Evolutionary conservation across 164 flowering plant species (phyloP), one percentile per base, ranked within the genome.

Genomic region (Taxillus chinensis): DNA sequence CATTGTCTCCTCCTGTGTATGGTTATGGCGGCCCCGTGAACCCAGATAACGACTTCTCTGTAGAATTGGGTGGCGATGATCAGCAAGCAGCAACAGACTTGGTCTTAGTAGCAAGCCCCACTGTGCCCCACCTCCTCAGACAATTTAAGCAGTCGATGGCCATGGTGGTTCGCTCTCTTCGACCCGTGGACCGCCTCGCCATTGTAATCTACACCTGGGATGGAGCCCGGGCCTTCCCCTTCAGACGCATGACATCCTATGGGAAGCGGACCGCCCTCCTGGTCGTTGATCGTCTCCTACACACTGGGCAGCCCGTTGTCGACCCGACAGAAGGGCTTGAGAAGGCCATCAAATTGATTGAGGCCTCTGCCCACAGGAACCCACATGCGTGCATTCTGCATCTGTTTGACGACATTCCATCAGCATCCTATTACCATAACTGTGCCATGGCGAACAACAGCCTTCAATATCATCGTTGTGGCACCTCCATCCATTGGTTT

Each of bases 71-170:
- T 41, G 78, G 46, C 10, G 10, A 77, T 42, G 87, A 79, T 63
- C 80, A 68, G 54, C 27, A 27, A 27, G 27, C 27, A 2, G 79
- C 95, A 27, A 80, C 74, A 11, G 98, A 92, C 72, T 70, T 92
- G 70, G 91, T 92, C 70, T 54, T 92, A 46, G 91, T 92, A 3
- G 88, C 89, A 38, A 82, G 86, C 71, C 82, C 92, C 52, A 86
- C 81, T 46, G 95, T 93, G 7, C 88, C 92, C 2, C 92, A 86
- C 65, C 73, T 86, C 59, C 73, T 86, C 59, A 77, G 95, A 72
- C 96, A 90, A 51, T 81, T 92, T 62, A 87, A 87, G 80, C 96
- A 87, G 64, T 75, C 85, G 39, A 83, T 92, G 95, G 91, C 91
- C 11, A 59, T 83, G 49, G 89, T 83, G 55, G 89, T 87, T 27